Evolutionary conservation across 208 protist genomes (phyloP), one percentile per base, ranked within the genome.

Genomic region (Kentomonas sorsogonicus): DNA sequence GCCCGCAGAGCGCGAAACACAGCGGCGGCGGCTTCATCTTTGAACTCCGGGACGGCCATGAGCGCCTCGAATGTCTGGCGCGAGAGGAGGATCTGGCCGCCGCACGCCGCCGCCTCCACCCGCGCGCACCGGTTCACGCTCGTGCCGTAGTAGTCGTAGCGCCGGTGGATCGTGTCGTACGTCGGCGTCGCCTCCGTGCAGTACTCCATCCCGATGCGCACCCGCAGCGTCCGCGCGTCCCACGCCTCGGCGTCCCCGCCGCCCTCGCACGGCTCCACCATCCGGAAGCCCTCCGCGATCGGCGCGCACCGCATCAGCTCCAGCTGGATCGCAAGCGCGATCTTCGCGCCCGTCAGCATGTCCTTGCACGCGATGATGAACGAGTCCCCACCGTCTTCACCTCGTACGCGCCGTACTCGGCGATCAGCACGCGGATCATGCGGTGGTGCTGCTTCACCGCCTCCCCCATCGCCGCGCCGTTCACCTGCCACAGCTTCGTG

Each of bases 91-190:
- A 91, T 91, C 56, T 95, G 83, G 1, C 87, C 92, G 20, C 87
- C 89, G 31, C 83, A 77, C 4, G 77, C 78, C 0, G 58, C 61
- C 3, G 69, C 47, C 55, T 79, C 64, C 27, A 97, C 83, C 22
- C 87, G 77, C 1, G 87, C 83, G 34, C 82, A 77, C 15, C 78
- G 77, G 60, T 93, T 94, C 1, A 97, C 89, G 34, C 83, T 85
- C 0, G 72, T 72, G 16, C 89, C 87, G 58, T 89, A 92, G 75
- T 95, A 97, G 62, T 95, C 87, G 58, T 86, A 86, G 18, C 79
- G 62, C 13, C 77, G 64, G 31, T 79, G 66, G 22, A 85, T 74
- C 25, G 50, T 46, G 50, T 91, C 79, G 59, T 86, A 91, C 3
- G 60, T 72, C 20, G 70, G 67, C 23, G 59, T 66, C 27, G 76